Conservation (phyloP, 2,329 filamentous ascomycete species). For the Nemania abortiva region DNA sequence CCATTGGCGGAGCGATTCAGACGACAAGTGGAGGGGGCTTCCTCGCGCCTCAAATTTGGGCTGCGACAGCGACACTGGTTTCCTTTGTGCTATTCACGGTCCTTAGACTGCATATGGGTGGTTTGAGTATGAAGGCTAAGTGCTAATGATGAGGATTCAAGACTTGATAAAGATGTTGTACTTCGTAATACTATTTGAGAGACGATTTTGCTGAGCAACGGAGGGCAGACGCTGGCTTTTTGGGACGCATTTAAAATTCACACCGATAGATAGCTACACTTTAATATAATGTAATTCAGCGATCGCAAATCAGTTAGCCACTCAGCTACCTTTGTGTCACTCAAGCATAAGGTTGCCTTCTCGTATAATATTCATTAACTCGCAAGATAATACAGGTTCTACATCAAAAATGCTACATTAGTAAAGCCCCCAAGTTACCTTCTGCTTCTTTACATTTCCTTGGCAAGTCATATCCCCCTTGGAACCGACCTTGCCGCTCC, state of each 20-base stretch:
- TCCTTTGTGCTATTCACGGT: conserved; percentile 44
- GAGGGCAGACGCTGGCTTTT: too few species aligned
- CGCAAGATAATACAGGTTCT: too few species aligned
- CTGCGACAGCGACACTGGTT: conserved; percentile 49
- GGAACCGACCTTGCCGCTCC: conserved; percentile 34
- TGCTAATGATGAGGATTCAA: conserved; percentile 36
- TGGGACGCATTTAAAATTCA: too few species aligned
- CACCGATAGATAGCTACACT: too few species aligned
- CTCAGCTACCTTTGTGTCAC: too few species aligned
- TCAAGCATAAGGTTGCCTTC: too few species aligned
- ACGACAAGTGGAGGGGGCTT: conserved; percentile 46
- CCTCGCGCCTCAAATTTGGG: conserved; percentile 52
- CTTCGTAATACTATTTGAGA: background rate
- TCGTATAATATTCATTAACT: too few species aligned
- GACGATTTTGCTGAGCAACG: background rate
- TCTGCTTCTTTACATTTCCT: too few species aligned
- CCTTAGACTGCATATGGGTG: conserved; percentile 43
- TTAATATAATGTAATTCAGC: too few species aligned
- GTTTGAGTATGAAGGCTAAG: conserved; percentile 39
- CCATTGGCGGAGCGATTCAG: conserved; percentile 55
- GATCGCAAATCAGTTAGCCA: too few species aligned
- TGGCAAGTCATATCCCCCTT: conserved; percentile 42
- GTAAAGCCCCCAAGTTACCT: too few species aligned
- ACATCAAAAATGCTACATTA: too few species aligned
- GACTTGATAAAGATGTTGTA: background rate